Percentiles rank a stretch among this genome's conserved stretches.
Conservation (phyloP, 139 green algal species). For the Coccomyxa sp. region DNA sequence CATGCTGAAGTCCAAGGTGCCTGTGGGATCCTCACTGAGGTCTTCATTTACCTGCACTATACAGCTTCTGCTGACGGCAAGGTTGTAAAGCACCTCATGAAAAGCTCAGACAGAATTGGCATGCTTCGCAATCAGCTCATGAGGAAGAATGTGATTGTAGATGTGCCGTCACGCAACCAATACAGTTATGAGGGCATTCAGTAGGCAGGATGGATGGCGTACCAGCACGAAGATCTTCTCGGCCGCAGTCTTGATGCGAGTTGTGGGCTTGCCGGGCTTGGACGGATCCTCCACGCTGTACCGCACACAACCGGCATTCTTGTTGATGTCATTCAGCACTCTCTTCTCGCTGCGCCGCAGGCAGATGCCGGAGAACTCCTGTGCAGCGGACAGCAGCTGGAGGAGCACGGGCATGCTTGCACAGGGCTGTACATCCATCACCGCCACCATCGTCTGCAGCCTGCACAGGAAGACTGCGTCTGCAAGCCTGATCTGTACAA, state of each 20-base stretch:
- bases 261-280: conserved; percentile 52
- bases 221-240: conserved; percentile 85
- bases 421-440: conserved; percentile 23
- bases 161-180: neutral
- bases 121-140: too few relatives aligned
- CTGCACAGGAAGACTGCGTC: neutral
- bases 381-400: neutral
- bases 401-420: conserved; percentile 38
- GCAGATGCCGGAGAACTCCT: conserved; percentile 48
- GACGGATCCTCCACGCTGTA: conserved; percentile 51
- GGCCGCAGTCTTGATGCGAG: conserved; percentile 39
- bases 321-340: conserved; percentile 64
- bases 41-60: conserved; percentile 64
- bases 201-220: neutral
- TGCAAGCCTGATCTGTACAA: too few relatives aligned
- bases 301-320: conserved; percentile 15
- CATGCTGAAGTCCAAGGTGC: conserved; percentile 69
- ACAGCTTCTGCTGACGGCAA: too few relatives aligned
- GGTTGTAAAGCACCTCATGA: too few relatives aligned
- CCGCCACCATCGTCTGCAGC: conserved; percentile 66
- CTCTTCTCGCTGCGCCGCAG: conserved; percentile 58
- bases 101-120: too few relatives aligned
- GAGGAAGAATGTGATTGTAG: too few relatives aligned
- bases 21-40: conserved; percentile 44
- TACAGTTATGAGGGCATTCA: neutral